Conservation (phyloP, 2,329 filamentous ascomycete genomes). For the Cordyceps javanica region DNA sequence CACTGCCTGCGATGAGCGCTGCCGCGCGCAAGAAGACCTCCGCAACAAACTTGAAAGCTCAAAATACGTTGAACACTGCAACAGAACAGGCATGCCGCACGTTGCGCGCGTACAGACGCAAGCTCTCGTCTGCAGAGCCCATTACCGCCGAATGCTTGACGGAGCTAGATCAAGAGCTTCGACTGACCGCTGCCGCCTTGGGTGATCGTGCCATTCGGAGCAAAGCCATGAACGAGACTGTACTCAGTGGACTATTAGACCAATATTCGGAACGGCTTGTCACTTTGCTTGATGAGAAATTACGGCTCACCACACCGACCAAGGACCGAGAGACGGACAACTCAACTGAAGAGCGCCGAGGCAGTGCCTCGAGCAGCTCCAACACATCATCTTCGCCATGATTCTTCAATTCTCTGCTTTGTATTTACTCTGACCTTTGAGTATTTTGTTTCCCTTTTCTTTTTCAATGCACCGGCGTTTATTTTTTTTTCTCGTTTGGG, state of each 20-base stretch:
- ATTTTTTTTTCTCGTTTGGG: not conserved
- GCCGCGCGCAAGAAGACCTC: slow-evolving; percentile 45
- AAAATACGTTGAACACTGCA: slow-evolving; percentile 53
- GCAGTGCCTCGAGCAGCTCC: slow-evolving; percentile 29
- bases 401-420: slow-evolving; percentile 14
- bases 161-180: slow-evolving; percentile 59
- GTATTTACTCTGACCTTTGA: slow-evolving; percentile 13
- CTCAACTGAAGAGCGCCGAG: slow-evolving; percentile 24
- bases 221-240: slow-evolving; percentile 50
- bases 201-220: slow-evolving; percentile 50
- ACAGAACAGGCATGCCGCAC: slow-evolving; percentile 60
- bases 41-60: slow-evolving; percentile 40
- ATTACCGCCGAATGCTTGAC: slow-evolving; percentile 53
- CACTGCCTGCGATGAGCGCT: slow-evolving; percentile 43
- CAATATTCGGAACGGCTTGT: slow-evolving; percentile 70
- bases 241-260: slow-evolving; percentile 60
- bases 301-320: slow-evolving; percentile 41
- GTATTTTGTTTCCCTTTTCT: not conserved
- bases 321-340: slow-evolving; percentile 26
- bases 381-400: slow-evolving; percentile 28
- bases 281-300: slow-evolving; percentile 65
- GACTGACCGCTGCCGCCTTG: slow-evolving; percentile 55
- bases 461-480: not conserved
- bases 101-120: slow-evolving; percentile 56
- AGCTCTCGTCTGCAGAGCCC: slow-evolving; percentile 49